phyloP scores from a whole-genome alignment of 331 rosid genomes.

The Erythrophleum ivorense region DNA sequence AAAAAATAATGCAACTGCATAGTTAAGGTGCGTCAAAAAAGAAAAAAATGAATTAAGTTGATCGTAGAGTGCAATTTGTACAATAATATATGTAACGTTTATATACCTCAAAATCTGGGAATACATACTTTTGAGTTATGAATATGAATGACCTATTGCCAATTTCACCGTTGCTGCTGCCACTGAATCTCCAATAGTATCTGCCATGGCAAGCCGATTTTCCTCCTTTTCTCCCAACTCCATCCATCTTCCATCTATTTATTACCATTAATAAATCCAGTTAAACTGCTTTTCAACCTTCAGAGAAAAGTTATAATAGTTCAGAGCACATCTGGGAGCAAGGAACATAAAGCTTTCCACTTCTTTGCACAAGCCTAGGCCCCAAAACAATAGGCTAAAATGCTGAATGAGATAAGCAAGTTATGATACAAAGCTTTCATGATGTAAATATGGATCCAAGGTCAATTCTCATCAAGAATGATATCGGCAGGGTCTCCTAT shows the following conservation, averaged over 20 bases:
- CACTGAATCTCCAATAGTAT: conserved; percentile 45
- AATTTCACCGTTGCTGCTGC: conserved; percentile 40
- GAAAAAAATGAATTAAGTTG: conserved; percentile 46
- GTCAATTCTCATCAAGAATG: conserved; percentile 63
- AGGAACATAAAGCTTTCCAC: conserved; percentile 36
- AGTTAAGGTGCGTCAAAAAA: conserved; percentile 30
- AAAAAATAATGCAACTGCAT: conserved; percentile 44
- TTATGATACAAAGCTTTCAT: conserved; percentile 41
- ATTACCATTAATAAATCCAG: conserved; percentile 49
- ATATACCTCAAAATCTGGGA: conserved; percentile 66
- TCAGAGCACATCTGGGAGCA: conserved; percentile 37
- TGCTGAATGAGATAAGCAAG: conserved; percentile 45
- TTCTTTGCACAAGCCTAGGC: conserved; percentile 45
- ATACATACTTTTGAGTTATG: conserved; percentile 65
- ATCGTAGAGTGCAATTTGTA: conserved; percentile 54
- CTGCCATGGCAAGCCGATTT: conserved; percentile 46
- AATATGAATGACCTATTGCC: no score
- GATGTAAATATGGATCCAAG: neutral
- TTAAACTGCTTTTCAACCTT: conserved; percentile 43
- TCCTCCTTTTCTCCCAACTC: conserved; percentile 39
- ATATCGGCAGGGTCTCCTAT: conserved; percentile 96
- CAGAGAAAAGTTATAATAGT: conserved; percentile 27
- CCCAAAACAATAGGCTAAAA: conserved; percentile 44
- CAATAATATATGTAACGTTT: conserved; percentile 53
- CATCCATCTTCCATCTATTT: conserved; percentile 44